phyloP scores from a whole-genome alignment of 345 rosid genomes.

The Eucalyptus victrix region DNA sequence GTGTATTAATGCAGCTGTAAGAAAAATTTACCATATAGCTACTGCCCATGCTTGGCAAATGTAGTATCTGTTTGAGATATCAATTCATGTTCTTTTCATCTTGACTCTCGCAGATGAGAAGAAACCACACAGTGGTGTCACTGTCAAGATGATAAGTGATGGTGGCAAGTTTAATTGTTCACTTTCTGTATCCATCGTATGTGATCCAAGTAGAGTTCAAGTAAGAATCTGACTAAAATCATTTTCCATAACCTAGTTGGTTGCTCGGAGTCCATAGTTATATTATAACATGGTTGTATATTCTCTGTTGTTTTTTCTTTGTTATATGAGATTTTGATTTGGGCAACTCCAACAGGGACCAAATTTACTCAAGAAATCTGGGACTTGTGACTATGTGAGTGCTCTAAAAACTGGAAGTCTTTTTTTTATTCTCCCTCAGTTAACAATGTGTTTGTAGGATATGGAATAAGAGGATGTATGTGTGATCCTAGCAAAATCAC shows the following conservation, averaged over 20 bases:
- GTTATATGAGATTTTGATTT: background rate
- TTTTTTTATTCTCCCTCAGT: background rate
- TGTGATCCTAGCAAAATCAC: background rate
- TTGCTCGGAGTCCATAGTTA: background rate
- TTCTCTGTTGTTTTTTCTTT: constrained; percentile 2
- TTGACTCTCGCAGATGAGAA: constrained; percentile 34
- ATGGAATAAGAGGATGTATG: background rate
- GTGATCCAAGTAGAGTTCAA: constrained; percentile 48
- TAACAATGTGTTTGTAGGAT: background rate
- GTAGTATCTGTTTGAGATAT: background rate
- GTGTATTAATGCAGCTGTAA: background rate
- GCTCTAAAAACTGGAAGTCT: background rate
- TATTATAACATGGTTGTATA: background rate
- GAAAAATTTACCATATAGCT: background rate
- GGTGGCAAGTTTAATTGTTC: constrained; percentile 43
- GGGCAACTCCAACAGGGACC: constrained; percentile 42
- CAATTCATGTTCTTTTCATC: constrained; percentile 2
- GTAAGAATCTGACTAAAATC: constrained; percentile 26
- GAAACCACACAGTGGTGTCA: constrained; percentile 74
- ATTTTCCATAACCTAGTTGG: background rate
- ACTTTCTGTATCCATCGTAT: constrained; percentile 65
- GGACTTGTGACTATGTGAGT: constrained; percentile 71
- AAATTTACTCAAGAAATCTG: constrained; percentile 39
- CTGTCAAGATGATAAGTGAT: constrained; percentile 52
- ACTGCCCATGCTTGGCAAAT: background rate